Conservation (phyloP, 192 early-diverging fungal species). For the Pilobolus umbonatus region DNA sequence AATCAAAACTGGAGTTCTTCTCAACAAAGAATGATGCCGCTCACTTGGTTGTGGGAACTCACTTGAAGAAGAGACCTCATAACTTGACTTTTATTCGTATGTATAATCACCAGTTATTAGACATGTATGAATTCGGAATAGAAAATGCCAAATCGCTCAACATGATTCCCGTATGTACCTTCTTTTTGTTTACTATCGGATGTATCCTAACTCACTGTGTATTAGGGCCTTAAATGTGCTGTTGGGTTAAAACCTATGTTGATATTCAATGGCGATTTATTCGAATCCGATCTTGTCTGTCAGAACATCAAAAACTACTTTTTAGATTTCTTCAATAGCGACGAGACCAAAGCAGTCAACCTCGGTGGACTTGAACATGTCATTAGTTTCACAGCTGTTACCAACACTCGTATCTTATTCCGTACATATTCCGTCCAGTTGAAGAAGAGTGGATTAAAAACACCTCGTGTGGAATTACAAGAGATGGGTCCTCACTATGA, state of each 20-base stretch:
- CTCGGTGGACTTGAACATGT: conserved; percentile 87
- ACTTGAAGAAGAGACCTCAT: conserved; percentile 95
- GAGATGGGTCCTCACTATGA: conserved; percentile 93
- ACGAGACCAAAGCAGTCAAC: conserved; percentile 69
- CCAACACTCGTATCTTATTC: conserved; percentile 69
- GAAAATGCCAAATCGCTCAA: conserved; percentile 64
- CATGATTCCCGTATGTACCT: conserved; percentile 47
- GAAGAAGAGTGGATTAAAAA: conserved; percentile 83
- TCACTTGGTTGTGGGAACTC: conserved; percentile 83
- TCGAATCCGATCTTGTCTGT: conserved; percentile 64
- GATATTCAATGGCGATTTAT: conserved; percentile 87
- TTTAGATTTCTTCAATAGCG: conserved; percentile 87
- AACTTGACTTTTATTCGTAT: conserved; percentile 87
- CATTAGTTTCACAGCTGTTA: conserved; percentile 75
- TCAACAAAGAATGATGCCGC: conserved; percentile 95
- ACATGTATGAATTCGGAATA: conserved; percentile 93
- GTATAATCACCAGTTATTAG: conserved; percentile 91
- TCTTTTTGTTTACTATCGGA: conserved; percentile 8
- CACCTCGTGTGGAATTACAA: conserved; percentile 86
- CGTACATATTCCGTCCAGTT: conserved; percentile 75
- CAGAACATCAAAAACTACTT: conserved; percentile 78
- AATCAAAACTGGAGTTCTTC: conserved; percentile 87
- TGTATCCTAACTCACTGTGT: background rate
- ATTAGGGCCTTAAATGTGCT: conserved; percentile 60
- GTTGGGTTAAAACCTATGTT: conserved; percentile 87